These are phyloP conservation scores for Dioscorea alata DNA, from an alignment of 106 monocot species.

Conservation along the genomic window DNA sequence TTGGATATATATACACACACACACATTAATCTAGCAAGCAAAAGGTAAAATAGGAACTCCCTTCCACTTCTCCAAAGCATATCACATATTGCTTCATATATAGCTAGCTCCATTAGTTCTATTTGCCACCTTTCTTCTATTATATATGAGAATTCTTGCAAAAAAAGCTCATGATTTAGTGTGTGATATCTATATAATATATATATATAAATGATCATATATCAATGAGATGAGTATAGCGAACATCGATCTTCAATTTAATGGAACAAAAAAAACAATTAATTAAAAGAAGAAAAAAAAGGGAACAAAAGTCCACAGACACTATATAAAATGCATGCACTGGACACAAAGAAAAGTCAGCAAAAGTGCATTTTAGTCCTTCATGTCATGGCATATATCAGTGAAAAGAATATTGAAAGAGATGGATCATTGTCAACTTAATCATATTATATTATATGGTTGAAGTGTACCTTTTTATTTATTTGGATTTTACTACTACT, in stretches of 20 bases:
- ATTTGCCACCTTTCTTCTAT: not conserved
- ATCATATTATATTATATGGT: no score
- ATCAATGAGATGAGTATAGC: not conserved
- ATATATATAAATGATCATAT: no score
- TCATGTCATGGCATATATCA: not conserved
- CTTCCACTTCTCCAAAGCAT: not conserved
- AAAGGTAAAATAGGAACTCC: not conserved
- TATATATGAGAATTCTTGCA: not conserved
- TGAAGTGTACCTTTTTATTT: no score
- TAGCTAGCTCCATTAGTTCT: no score
- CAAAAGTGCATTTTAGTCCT: not conserved
- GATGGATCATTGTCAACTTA: not conserved
- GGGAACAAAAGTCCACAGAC: no score
- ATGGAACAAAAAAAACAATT: not conserved
- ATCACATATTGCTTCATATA: not conserved
- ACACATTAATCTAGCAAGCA: constrained; percentile 1
- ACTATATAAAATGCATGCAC: not conserved
- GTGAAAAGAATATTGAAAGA: not conserved
- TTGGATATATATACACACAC: no score
- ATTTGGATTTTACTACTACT: no score
- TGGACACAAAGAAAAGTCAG: not conserved
- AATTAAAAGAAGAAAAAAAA: not conserved
- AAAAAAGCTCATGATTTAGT: not conserved
- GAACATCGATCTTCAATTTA: no score
- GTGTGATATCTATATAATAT: no score